Evolutionary conservation across 1,139 yeast genomes (phyloP), one percentile per base, ranked within the genome.

Genomic region (Meyerozyma guilliermondii): DNA sequence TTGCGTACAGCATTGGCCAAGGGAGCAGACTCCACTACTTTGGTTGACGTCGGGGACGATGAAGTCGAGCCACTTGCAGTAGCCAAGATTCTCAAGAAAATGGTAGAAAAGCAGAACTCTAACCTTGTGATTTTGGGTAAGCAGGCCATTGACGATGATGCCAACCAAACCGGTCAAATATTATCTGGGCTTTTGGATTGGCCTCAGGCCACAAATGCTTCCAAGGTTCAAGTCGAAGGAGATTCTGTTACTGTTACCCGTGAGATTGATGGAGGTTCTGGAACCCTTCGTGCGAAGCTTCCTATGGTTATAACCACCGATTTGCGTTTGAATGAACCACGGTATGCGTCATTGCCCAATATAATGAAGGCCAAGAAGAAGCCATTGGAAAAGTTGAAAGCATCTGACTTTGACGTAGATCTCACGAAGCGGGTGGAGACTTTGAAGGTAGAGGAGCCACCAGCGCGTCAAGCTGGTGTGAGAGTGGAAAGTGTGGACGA

Each of bases 321-420:
- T 63, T 75, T 92, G 55, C 84, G 98, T 65, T 78, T 92, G 56
- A 92, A 92, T 62, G 94, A 82, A 59, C 98, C 98, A 43, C 81
- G 97, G 54, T 92, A 88, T 59, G 96, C 95, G 16, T 81, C 95
- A 9, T 75, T 92, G 58, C 97, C 96, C 45, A 92, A 91, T 62
- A 80, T 89, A 67, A 92, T 92, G 98, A 92, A 92, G 74, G 98
- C 98, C 43, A 92, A 92, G 74, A 91, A 91, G 80, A 89, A 88
- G 74, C 96, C 96, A 7, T 74, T 91, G 62, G 85, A 79, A 52
- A 83, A 81, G 54, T 63, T 85, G 51, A 80, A 78, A 59, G 71
- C 86, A 14, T 69, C 71, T n/a, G 95, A 87, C 54, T 77, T 87
- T 48, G 87, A 82, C 22, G 72, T 88, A 27, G 87, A 83, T 41